Conservation (phyloP, 2,329 filamentous ascomycete species). For the Intubia oerlemansii region DNA sequence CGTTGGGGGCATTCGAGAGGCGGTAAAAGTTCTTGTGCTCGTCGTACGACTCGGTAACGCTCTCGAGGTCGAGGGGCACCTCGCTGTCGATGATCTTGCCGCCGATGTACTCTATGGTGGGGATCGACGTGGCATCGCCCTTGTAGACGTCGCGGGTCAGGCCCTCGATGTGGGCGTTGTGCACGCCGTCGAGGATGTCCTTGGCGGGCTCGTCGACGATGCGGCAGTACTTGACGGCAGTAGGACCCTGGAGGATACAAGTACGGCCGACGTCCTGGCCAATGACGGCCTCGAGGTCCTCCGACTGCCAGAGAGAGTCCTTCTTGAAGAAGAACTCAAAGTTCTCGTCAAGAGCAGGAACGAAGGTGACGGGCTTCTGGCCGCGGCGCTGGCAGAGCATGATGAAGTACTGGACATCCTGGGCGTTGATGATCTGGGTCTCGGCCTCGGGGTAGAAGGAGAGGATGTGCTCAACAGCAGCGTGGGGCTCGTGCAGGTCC, state of each 20-base stretch:
- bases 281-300: conserved; percentile 89
- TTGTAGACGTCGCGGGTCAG: conserved; percentile 64
- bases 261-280: conserved; percentile 90
- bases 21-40: conserved; percentile 65
- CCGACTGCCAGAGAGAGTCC: conserved; percentile 97
- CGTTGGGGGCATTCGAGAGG: conserved; percentile 52
- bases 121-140: conserved; percentile 52
- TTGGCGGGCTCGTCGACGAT: conserved; percentile 84
- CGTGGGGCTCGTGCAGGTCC: conserved; percentile 67
- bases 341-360: conserved; percentile 85
- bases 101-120: conserved; percentile 85
- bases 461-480: conserved; percentile 57
- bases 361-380: conserved; percentile 94
- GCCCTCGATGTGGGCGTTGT: conserved; percentile 65
- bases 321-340: conserved; percentile 99
- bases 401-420: conserved; percentile 94
- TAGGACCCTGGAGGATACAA: conserved; percentile 88
- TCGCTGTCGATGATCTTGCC: conserved; percentile 59
- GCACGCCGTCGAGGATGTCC: conserved; percentile 80
- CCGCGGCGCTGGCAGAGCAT: conserved; percentile 75
- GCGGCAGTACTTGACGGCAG: conserved; percentile 76
- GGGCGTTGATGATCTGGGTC: conserved; percentile 85
- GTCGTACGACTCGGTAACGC: conserved; percentile 63
- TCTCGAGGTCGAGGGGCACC: conserved; percentile 55
- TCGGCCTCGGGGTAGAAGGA: conserved; percentile 70